These are phyloP conservation scores for Oryza meyeriana DNA, from an alignment of 176 grass and related monocot species.

Conservation along the genomic window DNA sequence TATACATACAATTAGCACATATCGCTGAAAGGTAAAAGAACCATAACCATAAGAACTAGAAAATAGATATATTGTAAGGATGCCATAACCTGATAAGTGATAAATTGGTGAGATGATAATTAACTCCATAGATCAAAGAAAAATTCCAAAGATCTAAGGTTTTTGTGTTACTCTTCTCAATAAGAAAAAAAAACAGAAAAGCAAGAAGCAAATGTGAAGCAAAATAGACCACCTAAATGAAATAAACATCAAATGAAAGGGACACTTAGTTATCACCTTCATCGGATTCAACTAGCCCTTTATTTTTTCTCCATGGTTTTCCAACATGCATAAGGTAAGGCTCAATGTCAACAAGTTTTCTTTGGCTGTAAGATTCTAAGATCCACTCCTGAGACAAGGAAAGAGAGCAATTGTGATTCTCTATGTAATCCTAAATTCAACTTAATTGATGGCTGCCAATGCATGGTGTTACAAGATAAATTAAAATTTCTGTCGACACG, in stretches of 20 bases:
- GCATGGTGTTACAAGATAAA: not conserved
- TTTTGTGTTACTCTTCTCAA: not conserved
- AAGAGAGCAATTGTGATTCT: conserved; percentile 13
- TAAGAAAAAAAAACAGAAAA: not conserved
- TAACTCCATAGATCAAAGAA: not conserved
- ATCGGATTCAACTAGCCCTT: conserved; percentile 37
- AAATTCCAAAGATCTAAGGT: not conserved
- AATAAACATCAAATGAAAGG: not conserved
- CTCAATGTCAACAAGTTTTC: conserved; percentile 79
- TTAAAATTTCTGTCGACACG: not conserved
- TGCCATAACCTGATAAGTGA: not conserved
- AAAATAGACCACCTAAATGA: not conserved
- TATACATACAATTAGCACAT: not conserved
- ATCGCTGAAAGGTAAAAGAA: not conserved
- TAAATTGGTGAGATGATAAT: not conserved
- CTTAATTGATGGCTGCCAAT: not conserved
- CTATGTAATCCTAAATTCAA: not conserved
- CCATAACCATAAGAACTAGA: not conserved
- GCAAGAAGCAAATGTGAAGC: not conserved
- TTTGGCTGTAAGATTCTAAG: conserved; percentile 67
- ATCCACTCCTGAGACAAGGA: conserved; percentile 67
- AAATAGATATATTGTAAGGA: not conserved
- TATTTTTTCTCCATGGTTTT: conserved; percentile 77
- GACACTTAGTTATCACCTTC: conserved; percentile 45
- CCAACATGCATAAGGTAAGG: conserved; percentile 96